These are phyloP conservation scores for Cetraspora pellucida DNA, from an alignment of 192 early-diverging fungal species.

Conservation along the genomic window DNA sequence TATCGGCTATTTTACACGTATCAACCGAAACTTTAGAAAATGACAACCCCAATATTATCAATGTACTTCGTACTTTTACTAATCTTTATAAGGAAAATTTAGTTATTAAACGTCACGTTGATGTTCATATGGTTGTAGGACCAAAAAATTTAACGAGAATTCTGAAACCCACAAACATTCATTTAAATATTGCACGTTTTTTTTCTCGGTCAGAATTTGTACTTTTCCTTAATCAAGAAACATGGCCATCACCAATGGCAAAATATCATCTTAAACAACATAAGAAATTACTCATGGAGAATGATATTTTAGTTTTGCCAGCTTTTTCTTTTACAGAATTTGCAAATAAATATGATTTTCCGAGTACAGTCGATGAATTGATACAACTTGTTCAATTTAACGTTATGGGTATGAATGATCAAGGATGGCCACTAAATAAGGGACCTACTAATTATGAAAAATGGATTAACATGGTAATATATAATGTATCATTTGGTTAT, in stretches of 20 bases:
- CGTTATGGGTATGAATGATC: conserved; percentile 39
- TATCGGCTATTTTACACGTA: conserved; percentile 57
- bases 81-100: conserved; percentile 44
- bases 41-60: conserved; percentile 5
- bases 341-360: conserved; percentile 3
- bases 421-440: conserved; percentile 54
- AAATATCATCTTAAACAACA: conserved; percentile 38
- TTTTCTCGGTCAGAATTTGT: conserved; percentile 57
- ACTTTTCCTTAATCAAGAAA: conserved; percentile 46
- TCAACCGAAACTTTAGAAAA: conserved; percentile 19
- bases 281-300: conserved; percentile 24
- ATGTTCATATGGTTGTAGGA: conserved; percentile 52
- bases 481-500: conserved; percentile 46
- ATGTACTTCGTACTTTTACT: conserved; percentile 8
- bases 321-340: conserved; percentile 48
- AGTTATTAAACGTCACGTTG: conserved; percentile 44
- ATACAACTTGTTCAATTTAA: neutral
- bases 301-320: conserved; percentile 57
- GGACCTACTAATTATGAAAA: conserved; percentile 52
- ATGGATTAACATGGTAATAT: conserved; percentile 48
- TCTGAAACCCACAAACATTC: conserved; percentile 48
- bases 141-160: conserved; percentile 37
- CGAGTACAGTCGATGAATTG: neutral
- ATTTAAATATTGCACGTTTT: conserved; percentile 58
- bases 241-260: conserved; percentile 45